Evolutionary conservation across 306 rosid species (phyloP).

Genomic region (Cucurbita argyrosperma): DNA sequence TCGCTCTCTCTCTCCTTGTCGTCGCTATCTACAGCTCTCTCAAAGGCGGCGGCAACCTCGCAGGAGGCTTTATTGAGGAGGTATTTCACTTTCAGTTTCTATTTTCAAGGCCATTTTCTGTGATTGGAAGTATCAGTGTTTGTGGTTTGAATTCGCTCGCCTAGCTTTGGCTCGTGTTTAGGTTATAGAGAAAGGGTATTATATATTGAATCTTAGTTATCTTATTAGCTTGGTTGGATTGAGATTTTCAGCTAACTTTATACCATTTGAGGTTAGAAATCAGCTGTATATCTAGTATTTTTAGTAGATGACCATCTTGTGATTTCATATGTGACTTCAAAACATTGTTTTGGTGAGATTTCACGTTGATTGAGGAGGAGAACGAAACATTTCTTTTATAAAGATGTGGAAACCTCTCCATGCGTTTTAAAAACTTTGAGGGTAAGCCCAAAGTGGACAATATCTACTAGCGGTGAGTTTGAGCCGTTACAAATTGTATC

Average conservation of each 20-base stretch:
- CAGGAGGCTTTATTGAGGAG: slow-evolving; percentile 51
- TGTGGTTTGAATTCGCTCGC: not conserved
- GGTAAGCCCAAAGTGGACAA: no score
- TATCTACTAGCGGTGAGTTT: no score
- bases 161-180: not conserved
- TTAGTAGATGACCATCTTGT: not conserved
- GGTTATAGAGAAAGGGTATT: not conserved
- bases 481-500: no score
- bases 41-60: slow-evolving; percentile 41
- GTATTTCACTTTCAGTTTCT: slow-evolving; percentile 15
- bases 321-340: not conserved
- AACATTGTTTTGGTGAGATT: not conserved
- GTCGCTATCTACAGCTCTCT: slow-evolving; percentile 37
- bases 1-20: slow-evolving; percentile 48
- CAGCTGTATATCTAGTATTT: not conserved
- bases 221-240: not conserved
- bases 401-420: no score
- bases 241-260: not conserved
- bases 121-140: not conserved
- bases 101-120: not conserved
- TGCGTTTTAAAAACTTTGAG: no score
- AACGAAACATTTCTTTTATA: no score
- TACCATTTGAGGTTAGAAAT: not conserved
- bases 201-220: not conserved
- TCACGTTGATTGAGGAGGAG: no score